Evolutionary conservation across 805 yeast genomes (phyloP).

Genomic region (Kregervanrija fluxuum): DNA sequence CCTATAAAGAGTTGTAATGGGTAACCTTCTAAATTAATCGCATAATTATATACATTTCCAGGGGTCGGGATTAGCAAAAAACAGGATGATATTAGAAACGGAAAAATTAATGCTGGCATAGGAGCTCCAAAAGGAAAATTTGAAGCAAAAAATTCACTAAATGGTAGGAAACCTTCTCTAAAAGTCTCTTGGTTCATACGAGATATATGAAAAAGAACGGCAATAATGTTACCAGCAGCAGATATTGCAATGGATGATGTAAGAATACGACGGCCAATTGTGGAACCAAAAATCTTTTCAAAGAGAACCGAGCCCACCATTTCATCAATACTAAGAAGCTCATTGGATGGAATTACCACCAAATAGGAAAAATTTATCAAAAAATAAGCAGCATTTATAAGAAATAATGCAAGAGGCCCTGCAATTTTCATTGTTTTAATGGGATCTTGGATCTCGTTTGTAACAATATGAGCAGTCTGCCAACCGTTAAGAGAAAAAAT

Average conservation of each 20-base stretch:
- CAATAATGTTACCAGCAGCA: slow-evolving; percentile 50
- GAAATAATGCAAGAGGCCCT: slow-evolving; percentile 40
- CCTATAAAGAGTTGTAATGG: slow-evolving; percentile 44
- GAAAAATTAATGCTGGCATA: slow-evolving; percentile 36
- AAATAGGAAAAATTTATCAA: slow-evolving; percentile 44
- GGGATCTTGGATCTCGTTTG: slow-evolving; percentile 50
- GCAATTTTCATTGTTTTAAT: slow-evolving; percentile 43
- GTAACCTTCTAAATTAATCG: slow-evolving; percentile 45
- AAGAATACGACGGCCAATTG: slow-evolving; percentile 40
- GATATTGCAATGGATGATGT: slow-evolving; percentile 45
- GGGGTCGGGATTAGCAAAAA: slow-evolving; percentile 37
- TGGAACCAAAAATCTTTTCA: slow-evolving; percentile 42
- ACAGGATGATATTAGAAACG: slow-evolving; percentile 33
- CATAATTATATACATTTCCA: slow-evolving; percentile 44
- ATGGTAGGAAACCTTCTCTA: slow-evolving; percentile 48
- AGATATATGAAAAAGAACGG: slow-evolving; percentile 45
- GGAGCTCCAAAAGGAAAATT: slow-evolving; percentile 52
- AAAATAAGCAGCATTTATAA: slow-evolving; percentile 38
- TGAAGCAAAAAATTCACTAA: slow-evolving; percentile 42
- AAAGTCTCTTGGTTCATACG: slow-evolving; percentile 52
- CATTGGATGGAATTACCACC: slow-evolving; percentile 42
- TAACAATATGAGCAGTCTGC: slow-evolving; percentile 46
- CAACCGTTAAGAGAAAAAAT: slow-evolving; percentile 48
- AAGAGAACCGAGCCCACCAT: slow-evolving; percentile 46
- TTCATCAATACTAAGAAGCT: slow-evolving; percentile 38